These are phyloP conservation scores for Chrysoporthe deuterocubensis DNA, from an alignment of 2,329 filamentous ascomycete species.

Conservation along the genomic window DNA sequence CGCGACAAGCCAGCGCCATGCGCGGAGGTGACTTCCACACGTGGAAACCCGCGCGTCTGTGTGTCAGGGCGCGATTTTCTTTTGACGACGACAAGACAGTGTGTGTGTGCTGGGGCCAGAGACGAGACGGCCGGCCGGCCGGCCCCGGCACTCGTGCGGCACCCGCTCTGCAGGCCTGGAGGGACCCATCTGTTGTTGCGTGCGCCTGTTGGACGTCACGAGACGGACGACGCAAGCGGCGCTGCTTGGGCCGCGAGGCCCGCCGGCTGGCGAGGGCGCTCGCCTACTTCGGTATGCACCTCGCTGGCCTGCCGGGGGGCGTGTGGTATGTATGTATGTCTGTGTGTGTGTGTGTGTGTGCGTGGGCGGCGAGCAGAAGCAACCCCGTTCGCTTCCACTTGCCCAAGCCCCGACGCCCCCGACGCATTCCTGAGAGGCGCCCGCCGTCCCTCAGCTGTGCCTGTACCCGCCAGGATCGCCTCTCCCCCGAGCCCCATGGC, in stretches of 20 bases:
- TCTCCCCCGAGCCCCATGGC: too few relatives aligned
- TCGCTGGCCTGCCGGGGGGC: background rate
- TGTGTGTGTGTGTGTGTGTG: too few relatives aligned
- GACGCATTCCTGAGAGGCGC: background rate
- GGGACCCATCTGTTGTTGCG: background rate
- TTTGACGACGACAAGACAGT: background rate
- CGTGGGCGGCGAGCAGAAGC: conserved; percentile 1
- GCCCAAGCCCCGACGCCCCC: background rate
- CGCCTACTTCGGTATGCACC: background rate
- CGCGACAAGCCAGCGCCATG: background rate
- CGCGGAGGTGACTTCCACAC: conserved; percentile 9
- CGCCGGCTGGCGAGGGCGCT: background rate
- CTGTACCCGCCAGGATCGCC: background rate
- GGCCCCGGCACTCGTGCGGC: conserved; percentile 6
- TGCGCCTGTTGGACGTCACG: background rate
- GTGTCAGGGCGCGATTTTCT: background rate
- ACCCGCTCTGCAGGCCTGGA: background rate
- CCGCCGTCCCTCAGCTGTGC: background rate
- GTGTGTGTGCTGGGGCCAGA: background rate
- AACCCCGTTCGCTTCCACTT: conserved; percentile 7
- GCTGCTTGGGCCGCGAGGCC: background rate
- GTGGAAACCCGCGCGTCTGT: background rate
- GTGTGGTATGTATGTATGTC: too few relatives aligned
- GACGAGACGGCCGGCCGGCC: too few relatives aligned
- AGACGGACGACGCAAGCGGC: conserved; percentile 5